These are phyloP conservation scores for Rhizopogon vesiculosus DNA, from an alignment of 768 basidiomycete genomes.

Conservation along the genomic window DNA sequence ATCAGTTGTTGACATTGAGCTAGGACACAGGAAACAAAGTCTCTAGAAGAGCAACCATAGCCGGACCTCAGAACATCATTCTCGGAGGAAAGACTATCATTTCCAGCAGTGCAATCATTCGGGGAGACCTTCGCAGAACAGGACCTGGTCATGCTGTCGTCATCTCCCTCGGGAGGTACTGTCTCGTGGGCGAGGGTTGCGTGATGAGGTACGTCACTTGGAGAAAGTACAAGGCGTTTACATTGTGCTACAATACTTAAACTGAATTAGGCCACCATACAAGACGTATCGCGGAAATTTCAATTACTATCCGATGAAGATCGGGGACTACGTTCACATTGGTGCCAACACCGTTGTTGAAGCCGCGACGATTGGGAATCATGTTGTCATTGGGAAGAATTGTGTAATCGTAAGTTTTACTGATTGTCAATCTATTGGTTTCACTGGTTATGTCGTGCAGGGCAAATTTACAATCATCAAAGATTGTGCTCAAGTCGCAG, in stretches of 20 bases:
- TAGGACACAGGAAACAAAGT: constrained; percentile 98
- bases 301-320: constrained; percentile 98
- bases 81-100: constrained; percentile 97
- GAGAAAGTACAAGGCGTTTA: background rate
- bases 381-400: constrained; percentile 93
- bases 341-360: constrained; percentile 88
- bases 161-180: constrained; percentile 90
- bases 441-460: constrained; percentile 33
- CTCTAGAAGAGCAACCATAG: constrained; percentile 84
- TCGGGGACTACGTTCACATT: constrained; percentile 93
- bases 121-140: constrained; percentile 87
- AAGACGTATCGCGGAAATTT: constrained; percentile 88
- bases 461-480: constrained; percentile 97
- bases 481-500: constrained; percentile 87
- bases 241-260: background rate
- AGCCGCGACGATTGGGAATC: constrained; percentile 90
- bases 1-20: constrained; percentile 4
- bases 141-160: constrained; percentile 92
- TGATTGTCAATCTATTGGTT: background rate
- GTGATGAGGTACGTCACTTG: constrained; percentile 67
- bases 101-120: constrained; percentile 82
- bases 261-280: constrained; percentile 64
- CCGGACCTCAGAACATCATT: constrained; percentile 94
- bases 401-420: constrained; percentile 75
- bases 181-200: constrained; percentile 83